These are phyloP conservation scores for Niebla homalea DNA, from an alignment of 495 filamentous ascomycete genomes.

Conservation along the genomic window DNA sequence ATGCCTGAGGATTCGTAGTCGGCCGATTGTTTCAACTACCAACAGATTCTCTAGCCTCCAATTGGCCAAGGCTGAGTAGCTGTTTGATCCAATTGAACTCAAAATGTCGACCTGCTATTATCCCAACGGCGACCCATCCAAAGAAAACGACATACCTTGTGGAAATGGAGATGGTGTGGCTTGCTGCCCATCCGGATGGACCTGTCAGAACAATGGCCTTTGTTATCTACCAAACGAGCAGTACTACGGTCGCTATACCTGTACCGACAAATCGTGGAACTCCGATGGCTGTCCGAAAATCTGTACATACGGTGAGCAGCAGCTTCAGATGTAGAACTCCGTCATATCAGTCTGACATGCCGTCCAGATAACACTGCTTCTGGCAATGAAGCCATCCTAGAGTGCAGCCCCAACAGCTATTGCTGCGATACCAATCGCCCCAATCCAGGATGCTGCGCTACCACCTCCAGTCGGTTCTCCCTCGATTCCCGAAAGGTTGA, in stretches of 20 bases:
- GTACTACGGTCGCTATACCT: constrained; percentile 16
- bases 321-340: neutral
- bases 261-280: constrained; percentile 14
- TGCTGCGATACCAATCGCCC: constrained; percentile 13
- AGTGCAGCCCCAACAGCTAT: constrained; percentile 6
- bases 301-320: constrained; percentile 10
- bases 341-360: neutral
- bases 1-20: too few species aligned
- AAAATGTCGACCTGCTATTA: constrained; percentile 9
- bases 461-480: neutral
- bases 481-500: too few species aligned
- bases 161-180: constrained; percentile 8
- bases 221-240: constrained; percentile 8
- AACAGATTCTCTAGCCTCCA: too few species aligned
- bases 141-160: constrained; percentile 9
- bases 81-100: too few species aligned
- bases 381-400: constrained; percentile 11
- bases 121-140: constrained; percentile 12
- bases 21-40: too few species aligned
- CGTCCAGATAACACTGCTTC: constrained; percentile 1
- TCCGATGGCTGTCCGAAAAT: constrained; percentile 10
- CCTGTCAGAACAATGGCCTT: constrained; percentile 15
- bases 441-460: constrained; percentile 3
- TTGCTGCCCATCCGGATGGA: constrained; percentile 14
- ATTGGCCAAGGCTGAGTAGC: too few species aligned